Conservation (phyloP, 257 asterid genomes). For the Forsythia viridissima region DNA sequence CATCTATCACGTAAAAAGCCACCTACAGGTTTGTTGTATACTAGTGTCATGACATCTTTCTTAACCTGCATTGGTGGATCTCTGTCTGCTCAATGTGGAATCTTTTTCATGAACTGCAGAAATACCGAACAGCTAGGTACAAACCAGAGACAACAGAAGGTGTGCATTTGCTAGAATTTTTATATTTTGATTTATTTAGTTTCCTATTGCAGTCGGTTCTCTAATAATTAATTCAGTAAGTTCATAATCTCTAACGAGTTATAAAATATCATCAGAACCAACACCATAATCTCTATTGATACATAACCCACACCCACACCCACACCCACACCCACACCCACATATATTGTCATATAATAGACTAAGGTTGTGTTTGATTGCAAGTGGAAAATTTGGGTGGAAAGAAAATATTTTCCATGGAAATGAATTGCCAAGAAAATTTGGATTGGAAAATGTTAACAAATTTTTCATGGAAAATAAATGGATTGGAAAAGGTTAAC, state of each 20-base stretch:
- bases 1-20: conserved; percentile 53
- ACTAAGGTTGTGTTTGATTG: too few relatives aligned
- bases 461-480: too few relatives aligned
- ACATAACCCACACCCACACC: too few relatives aligned
- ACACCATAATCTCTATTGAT: too few relatives aligned
- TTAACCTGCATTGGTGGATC: conserved; percentile 16
- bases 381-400: too few relatives aligned
- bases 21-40: conserved; percentile 56
- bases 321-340: not conserved
- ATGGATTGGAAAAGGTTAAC: too few relatives aligned
- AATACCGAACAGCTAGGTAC: conserved; percentile 89
- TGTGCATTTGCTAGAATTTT: conserved; percentile 27
- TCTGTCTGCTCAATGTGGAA: conserved; percentile 22
- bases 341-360: not conserved
- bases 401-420: too few relatives aligned
- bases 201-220: not conserved
- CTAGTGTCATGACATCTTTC: conserved; percentile 9
- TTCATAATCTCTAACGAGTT: conserved; percentile 7
- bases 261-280: not conserved
- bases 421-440: too few relatives aligned
- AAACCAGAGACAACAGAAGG: conserved; percentile 87
- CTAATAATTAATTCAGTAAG: not conserved
- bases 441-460: too few relatives aligned
- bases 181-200: conserved; percentile 12
- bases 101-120: conserved; percentile 53